Evolutionary conservation across 176 grass and related monocot genomes (phyloP), one percentile per base, ranked within the genome.

Genomic region (Oryza officinalis): DNA sequence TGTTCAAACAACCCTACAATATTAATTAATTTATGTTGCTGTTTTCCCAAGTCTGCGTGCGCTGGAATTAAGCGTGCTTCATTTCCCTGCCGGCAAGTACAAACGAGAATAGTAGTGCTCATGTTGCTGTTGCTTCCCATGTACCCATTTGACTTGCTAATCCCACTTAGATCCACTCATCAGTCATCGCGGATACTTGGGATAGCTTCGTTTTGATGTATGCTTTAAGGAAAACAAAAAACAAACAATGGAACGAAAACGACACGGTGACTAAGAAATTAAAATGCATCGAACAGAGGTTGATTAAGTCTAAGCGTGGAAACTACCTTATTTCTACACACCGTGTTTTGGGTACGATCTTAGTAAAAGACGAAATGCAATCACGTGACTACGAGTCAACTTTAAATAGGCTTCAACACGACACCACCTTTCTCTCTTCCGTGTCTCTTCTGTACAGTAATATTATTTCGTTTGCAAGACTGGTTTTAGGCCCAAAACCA

Each of bases 121-220:
- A 57, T 25, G 77, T 81, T 59, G 85, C 85, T 86, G 44, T 86
- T 74, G 70, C 77, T 86, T 86, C 70, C 13, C 2, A 14, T 40
- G 17, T 74, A 22, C 35, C 45, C 17, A 27, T 41, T 14, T 20
- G 47, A 71, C 49, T 40, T 81, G 17, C 18, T 37, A 12, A 69
- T 4, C 31, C 65, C 14, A 31, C 64, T 18, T 18, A 8, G 47
- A 50, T 50, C 66, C 66, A 81, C 66, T 38, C 79, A 81, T 20
- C 38, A 18, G 40, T 41, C 40, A 41, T 41, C 10, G 40, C 76
- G 45, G 13, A 5, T 38, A 67, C 28, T 30, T 49, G 7, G 26
- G 31, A 44, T 3, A 30, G 4, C 63, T 79, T 63, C 3, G 20
- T 26, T 69, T 25, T 57, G 18, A 80, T 26, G 65, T 69, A 17